Conservation (phyloP, 2,329 filamentous ascomycete species). For the Xylaria sp. region DNA sequence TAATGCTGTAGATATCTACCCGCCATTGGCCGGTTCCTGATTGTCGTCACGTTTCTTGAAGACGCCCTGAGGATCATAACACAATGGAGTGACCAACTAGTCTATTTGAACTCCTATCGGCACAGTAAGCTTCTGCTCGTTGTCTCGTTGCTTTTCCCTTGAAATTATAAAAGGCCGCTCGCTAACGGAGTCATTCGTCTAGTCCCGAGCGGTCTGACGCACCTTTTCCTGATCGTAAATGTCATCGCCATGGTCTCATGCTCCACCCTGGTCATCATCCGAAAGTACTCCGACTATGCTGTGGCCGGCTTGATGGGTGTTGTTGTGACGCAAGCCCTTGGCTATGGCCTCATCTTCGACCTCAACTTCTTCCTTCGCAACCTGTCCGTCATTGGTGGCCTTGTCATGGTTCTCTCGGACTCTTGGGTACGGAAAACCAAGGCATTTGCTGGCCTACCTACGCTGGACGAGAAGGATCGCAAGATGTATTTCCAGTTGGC, state of each 20-base stretch:
- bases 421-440: constrained; percentile 98
- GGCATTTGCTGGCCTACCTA: constrained; percentile 91
- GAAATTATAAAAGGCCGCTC: background rate
- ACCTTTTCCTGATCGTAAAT: constrained; percentile 91
- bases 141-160: background rate
- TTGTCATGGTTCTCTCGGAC: constrained; percentile 98
- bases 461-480: constrained; percentile 97
- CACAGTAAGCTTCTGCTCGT: constrained; percentile 72
- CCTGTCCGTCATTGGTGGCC: constrained; percentile 93
- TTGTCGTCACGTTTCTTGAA: constrained; percentile 98
- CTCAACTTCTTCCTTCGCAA: constrained; percentile 99
- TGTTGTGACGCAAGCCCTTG: constrained; percentile 91
- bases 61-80: constrained; percentile 96
- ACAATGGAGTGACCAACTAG: constrained; percentile 95
- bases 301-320: constrained; percentile 90
- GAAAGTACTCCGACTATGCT: constrained; percentile 93
- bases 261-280: constrained; percentile 87
- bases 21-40: constrained; percentile 94
- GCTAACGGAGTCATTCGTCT: constrained; percentile 43
- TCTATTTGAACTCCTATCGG: constrained; percentile 92
- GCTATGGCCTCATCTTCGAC: constrained; percentile 98
- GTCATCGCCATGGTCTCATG: constrained; percentile 87
- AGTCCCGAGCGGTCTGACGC: constrained; percentile 91
- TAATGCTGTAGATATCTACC: constrained; percentile 79
- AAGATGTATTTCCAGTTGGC: constrained; percentile 99